phyloP scores from a whole-genome alignment of 257 asterid genomes.

The Solanum pennellii region DNA sequence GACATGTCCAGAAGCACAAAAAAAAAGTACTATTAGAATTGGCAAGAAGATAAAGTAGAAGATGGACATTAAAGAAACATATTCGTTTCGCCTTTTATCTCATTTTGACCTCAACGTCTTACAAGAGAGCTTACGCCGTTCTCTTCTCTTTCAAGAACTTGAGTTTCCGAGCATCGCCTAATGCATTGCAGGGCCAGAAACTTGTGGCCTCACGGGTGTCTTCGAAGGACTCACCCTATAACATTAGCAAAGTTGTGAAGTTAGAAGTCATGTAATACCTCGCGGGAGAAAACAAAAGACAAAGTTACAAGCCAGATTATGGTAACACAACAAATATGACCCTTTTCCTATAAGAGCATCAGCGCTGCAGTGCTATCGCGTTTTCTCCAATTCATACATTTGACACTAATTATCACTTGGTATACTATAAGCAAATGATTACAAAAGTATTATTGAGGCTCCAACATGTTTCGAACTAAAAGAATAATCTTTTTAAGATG shows the following conservation, averaged over 20 bases:
- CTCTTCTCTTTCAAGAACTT: conserved; percentile 1
- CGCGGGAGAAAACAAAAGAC: background rate
- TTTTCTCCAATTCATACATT: background rate
- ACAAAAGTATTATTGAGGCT: background rate
- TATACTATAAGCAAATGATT: background rate
- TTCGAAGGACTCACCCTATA: conserved; percentile 97
- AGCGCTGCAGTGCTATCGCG: background rate
- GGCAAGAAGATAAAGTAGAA: background rate
- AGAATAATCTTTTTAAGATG: background rate
- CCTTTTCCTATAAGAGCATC: background rate
- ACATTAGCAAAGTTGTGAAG: background rate
- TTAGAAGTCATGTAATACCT: background rate
- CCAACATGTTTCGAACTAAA: background rate
- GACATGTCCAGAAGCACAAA: background rate
- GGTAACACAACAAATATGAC: background rate
- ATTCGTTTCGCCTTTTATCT: background rate
- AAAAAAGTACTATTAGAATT: background rate
- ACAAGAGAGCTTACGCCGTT: conserved; percentile 19
- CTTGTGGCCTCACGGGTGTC: conserved; percentile 88
- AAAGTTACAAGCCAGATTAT: background rate
- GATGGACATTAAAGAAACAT: background rate
- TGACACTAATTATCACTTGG: background rate
- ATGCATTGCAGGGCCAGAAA: conserved; percentile 34
- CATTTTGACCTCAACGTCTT: background rate
- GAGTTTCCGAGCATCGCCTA: conserved; percentile 4